Evolutionary conservation across 2,329 filamentous ascomycete species (phyloP).

Genomic region (Penicillium aurantiogriseum): DNA sequence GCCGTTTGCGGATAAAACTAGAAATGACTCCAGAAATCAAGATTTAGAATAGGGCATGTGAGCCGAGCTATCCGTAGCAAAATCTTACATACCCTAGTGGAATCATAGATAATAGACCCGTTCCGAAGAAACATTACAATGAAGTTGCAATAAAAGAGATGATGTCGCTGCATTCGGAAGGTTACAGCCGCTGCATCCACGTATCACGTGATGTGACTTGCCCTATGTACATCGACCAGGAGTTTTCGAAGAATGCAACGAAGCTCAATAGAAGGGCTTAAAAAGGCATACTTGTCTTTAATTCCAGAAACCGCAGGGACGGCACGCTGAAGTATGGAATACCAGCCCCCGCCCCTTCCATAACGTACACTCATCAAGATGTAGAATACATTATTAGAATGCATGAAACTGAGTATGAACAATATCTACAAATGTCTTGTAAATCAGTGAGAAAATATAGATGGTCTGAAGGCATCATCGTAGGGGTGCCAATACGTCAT

Average conservation of each 20-base stretch:
- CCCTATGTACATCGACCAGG: background rate
- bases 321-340: too few species aligned
- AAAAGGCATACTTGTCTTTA: background rate
- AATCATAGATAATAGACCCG: background rate
- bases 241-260: background rate
- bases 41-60: background rate
- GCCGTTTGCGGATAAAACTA: conserved; percentile 20
- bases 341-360: background rate
- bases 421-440: background rate
- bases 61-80: background rate
- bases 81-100: background rate
- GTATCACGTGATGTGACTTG: conserved; percentile 15
- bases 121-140: background rate
- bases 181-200: conserved; percentile 17
- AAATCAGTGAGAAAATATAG: background rate
- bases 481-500: conserved; percentile 14
- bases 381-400: background rate
- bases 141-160: conserved; percentile 11
- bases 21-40: background rate
- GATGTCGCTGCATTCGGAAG: conserved; percentile 21
- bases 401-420: background rate
- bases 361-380: background rate
- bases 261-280: background rate
- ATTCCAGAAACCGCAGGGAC: rapidly evolving
- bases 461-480: conserved; percentile 2